Evolutionary conservation across 2,329 filamentous ascomycete species (phyloP).

Genomic region (Chaetomium sp.): DNA sequence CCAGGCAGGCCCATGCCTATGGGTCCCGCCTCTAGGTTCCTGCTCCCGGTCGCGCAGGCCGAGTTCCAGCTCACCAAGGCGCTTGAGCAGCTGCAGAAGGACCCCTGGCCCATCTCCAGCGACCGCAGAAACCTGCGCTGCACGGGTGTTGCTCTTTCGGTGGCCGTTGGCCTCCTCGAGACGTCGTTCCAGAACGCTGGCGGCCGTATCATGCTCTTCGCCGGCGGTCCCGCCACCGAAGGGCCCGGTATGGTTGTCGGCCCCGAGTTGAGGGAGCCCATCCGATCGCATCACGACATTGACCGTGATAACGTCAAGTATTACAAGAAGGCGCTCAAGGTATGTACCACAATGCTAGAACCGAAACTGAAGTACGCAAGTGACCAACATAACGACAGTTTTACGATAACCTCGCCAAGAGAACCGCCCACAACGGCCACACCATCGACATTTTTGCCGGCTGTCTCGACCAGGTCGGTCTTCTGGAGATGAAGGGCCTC

Average conservation of each 20-base stretch:
- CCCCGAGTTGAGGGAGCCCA: constrained; percentile 91
- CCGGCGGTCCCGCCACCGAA: constrained; percentile 91
- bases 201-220: constrained; percentile 95
- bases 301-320: constrained; percentile 99
- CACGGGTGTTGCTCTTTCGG: constrained; percentile 93
- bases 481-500: constrained; percentile 97
- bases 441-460: constrained; percentile 98
- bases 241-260: constrained; percentile 96
- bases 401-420: constrained; percentile 91
- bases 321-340: constrained; percentile 98
- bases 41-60: constrained; percentile 91
- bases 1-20: constrained; percentile 74
- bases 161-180: constrained; percentile 89
- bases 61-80: constrained; percentile 98
- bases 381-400: constrained; percentile 60
- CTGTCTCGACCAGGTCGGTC: constrained; percentile 93
- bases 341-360: constrained; percentile 42
- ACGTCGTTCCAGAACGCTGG: constrained; percentile 95
- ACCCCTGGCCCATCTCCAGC: constrained; percentile 95
- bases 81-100: constrained; percentile 91
- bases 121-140: constrained; percentile 89
- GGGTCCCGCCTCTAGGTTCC: constrained; percentile 83
- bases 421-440: constrained; percentile 93
- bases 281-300: constrained; percentile 97
- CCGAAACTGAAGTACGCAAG: background rate